These are phyloP conservation scores for Phlebiopsis gigantea DNA, from an alignment of 768 basidiomycete species.

Conservation along the genomic window DNA sequence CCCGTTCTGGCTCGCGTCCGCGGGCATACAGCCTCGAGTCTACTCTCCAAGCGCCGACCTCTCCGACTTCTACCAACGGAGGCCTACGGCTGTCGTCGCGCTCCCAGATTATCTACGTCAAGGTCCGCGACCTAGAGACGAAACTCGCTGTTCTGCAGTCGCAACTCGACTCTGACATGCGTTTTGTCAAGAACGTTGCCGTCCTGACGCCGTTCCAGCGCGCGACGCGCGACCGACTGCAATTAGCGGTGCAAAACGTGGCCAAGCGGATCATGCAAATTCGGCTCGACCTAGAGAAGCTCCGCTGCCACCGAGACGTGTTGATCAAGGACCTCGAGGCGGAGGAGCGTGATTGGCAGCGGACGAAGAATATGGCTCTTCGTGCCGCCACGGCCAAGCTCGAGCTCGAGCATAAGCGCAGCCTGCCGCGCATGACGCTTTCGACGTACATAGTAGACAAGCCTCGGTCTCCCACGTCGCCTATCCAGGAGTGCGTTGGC, in stretches of 20 bases:
- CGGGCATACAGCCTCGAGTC: conserved; percentile 31
- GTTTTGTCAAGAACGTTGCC: conserved; percentile 74
- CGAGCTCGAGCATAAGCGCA: conserved; percentile 14
- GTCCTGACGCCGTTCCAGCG: conserved; percentile 86
- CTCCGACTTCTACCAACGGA: conserved; percentile 13
- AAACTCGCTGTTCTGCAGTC: conserved; percentile 48
- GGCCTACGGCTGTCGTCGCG: conserved; percentile 40
- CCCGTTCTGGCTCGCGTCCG: conserved; percentile 21
- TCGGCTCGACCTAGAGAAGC: conserved; percentile 68
- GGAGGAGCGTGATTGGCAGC: conserved; percentile 61
- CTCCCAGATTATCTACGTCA: conserved; percentile 49
- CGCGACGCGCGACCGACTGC: conserved; percentile 73
- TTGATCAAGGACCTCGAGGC: conserved; percentile 70
- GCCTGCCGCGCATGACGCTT: conserved; percentile 17
- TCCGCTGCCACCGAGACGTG: conserved; percentile 72
- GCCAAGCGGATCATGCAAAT: conserved; percentile 61
- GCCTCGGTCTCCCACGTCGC: conserved; percentile 12
- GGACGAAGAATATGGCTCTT: conserved; percentile 65
- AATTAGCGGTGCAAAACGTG: conserved; percentile 51
- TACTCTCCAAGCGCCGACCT: conserved; percentile 13
- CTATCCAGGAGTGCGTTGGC: conserved; percentile 12
- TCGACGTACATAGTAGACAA: conserved; percentile 18
- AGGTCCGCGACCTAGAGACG: conserved; percentile 60
- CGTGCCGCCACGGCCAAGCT: conserved; percentile 67
- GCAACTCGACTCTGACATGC: conserved; percentile 63